Base-by-base conservation (phyloP, 2,329 filamentous ascomycete species). In the Tolypocladium pustulatum region DNA sequence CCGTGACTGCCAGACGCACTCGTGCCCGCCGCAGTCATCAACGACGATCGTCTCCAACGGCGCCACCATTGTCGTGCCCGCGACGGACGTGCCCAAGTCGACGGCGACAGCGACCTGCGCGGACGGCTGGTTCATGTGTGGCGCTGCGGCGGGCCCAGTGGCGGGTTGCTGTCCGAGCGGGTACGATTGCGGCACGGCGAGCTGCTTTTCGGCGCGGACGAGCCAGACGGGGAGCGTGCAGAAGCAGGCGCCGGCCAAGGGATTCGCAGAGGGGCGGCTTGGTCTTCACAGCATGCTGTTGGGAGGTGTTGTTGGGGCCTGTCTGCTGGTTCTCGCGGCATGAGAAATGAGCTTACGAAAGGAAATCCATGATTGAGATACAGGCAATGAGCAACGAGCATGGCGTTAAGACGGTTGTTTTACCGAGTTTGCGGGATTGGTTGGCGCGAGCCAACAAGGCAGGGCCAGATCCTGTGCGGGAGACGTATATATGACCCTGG, bases 151-250 rank as follows among this genome's bases (percentile, higher is more conserved):
- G 0, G 81, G 81, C n/a, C 76, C 81, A 0, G 83, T 87, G 0
- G 85, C 91, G 0, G 91, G 91, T 8, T 97, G 93, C 71, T 97
- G 93, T 77, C 91, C 91, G 0, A 80, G 74, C 49, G 89, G 90
- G 2, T 96, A 87, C 71, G 72, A 72, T 4, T 96, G 91, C 72
- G 91, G 89, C 1, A 79, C 79, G 25, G 82, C 81, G 27, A 91
- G 86, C 69, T 95, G 90, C 73, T 86, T 85, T 36, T 80, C 84
- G 6, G 70, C 69, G 43, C 76, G 74, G 55, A 78, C 73, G 9
- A 78, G 77, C 9, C 75, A 78, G 53, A 86, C 82, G n/a, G 80
- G 74, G 8, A 82, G 80, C 34, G 77, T 85, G 56, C 77, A 79
- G 63, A 84, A 84, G 70, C 73, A 75, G 65, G 66, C 77, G n/a